Evolutionary conservation across 2,329 filamentous ascomycete genomes (phyloP), one percentile per base, ranked within the genome.

Genomic region (Coniochaeta sp.): DNA sequence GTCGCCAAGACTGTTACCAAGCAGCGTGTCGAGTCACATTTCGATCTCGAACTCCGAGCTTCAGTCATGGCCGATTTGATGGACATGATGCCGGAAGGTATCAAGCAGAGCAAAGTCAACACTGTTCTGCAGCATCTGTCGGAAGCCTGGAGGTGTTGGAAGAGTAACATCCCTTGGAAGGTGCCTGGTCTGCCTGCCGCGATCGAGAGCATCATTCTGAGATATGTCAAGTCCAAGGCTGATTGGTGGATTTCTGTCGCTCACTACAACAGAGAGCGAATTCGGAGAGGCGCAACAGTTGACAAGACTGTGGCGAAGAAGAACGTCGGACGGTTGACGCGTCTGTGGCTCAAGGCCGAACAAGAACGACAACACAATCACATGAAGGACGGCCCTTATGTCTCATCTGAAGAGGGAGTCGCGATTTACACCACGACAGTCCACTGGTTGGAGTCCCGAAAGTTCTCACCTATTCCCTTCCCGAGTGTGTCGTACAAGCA

Each of bases 61-160:
- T 96, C 94, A 0, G 94, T 99, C 58, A 99, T 99, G 92, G 91
- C 92, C 42, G 94, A 99, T 71, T 76, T 99, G 49, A 96, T 96
- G 88, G 94, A 99, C 64, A 99, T 99, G 95, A 99, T 99, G 94
- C 94, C 94, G 0, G 95, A 99, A 67, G 94, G 94, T 59, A 97
- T 99, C 74, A 96, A 96, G 70, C 94, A 99, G 67, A 99, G 94
- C 75, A 99, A 99, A 73, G 91, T 99, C 69, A 96, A 99, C 69
- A 96, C 91, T 1, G 92, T 99, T 42, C 75, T 99, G 51, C 94
- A 97, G 65, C 95, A 99, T 78, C 73, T 99, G 38, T 97, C 92
- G 0, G 94, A 99, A 73, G 94, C 94, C 13, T 99, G 94, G 94
- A 83, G 94, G 73, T 99, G 94, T 74, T 99, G 94, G 94, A 99